These are phyloP conservation scores for Perkinsus olseni DNA, from an alignment of 169 alveolate species.

Conservation along the genomic window DNA sequence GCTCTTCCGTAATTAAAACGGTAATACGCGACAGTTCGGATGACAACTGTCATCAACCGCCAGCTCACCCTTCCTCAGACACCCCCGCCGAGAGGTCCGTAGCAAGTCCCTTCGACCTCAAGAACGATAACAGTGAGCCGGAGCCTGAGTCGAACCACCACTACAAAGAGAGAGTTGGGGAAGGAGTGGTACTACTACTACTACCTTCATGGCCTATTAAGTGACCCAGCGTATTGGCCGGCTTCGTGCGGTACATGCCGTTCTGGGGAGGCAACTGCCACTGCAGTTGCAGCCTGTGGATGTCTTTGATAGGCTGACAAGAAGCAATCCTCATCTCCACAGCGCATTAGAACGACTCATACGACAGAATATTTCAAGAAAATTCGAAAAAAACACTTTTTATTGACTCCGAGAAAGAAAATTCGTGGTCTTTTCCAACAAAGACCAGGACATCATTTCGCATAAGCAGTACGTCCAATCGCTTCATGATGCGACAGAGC, in stretches of 20 bases:
- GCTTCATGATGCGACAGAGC: neutral
- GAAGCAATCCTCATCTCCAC: neutral
- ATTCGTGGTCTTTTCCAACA: no score
- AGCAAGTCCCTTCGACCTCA: neutral
- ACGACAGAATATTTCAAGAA: neutral
- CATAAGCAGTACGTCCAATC: neutral
- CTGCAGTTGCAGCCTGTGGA: neutral
- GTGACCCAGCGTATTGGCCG: neutral
- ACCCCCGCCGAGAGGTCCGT: neutral
- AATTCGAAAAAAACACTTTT: no score
- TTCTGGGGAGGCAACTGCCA: neutral
- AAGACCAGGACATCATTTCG: no score
- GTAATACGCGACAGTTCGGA: neutral
- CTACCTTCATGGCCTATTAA: neutral
- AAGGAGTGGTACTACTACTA: no score
- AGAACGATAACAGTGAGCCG: neutral
- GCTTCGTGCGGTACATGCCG: neutral
- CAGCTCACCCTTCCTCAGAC: neutral
- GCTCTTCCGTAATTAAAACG: no score
- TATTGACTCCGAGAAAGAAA: no score
- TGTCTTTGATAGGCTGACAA: neutral
- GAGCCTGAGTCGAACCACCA: neutral
- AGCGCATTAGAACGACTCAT: neutral
- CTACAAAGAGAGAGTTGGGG: no score
- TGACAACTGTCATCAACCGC: neutral